A percentile compares a stretch with the other conserved stretches of the same genome.
phyloP scores from a whole-genome alignment of 1,284 basidiomycete genomes.

The Boletus semigastroideus region DNA sequence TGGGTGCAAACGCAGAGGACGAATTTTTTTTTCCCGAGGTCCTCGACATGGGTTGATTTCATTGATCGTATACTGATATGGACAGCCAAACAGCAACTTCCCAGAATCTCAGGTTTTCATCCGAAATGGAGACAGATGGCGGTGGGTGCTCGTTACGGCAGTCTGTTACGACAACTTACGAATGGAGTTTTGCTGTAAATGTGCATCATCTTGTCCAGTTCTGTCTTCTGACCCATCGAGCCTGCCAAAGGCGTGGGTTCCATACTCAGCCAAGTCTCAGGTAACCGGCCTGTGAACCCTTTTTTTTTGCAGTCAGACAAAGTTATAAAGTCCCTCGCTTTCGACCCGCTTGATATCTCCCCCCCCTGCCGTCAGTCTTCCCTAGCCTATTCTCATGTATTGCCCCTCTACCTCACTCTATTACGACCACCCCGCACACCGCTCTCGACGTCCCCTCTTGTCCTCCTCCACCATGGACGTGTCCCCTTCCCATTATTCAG shows the following conservation, averaged over 20 bases:
- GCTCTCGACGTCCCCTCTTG: not conserved
- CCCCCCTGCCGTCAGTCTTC: conserved; percentile 21
- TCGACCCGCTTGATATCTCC: conserved; percentile 2
- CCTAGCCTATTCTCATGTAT: conserved; percentile 16
- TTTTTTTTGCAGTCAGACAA: conserved; percentile 24
- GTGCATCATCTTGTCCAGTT: conserved; percentile 28
- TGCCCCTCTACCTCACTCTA: conserved; percentile 1
- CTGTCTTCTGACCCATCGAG: conserved; percentile 32
- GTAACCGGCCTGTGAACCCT: conserved; percentile 24
- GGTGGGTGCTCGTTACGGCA: conserved; percentile 32
- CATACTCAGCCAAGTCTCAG: conserved; percentile 28
- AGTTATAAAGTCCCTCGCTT: conserved; percentile 33
- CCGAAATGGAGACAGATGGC: conserved; percentile 30
- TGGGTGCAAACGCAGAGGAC: no score
- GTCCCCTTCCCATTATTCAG: not conserved
- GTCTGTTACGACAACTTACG: conserved; percentile 27
- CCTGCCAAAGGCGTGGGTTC: conserved; percentile 33
- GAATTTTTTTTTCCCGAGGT: conserved; percentile 3
- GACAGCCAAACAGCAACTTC: not conserved
- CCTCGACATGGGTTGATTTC: conserved; percentile 19
- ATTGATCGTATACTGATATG: conserved; percentile 27
- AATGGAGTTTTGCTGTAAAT: conserved; percentile 30
- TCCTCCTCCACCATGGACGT: not conserved
- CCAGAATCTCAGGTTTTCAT: conserved; percentile 22
- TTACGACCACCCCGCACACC: conserved; percentile 6